These are phyloP conservation scores for Elsinoe australis DNA, from an alignment of 2,329 filamentous ascomycete genomes.

Conservation along the genomic window DNA sequence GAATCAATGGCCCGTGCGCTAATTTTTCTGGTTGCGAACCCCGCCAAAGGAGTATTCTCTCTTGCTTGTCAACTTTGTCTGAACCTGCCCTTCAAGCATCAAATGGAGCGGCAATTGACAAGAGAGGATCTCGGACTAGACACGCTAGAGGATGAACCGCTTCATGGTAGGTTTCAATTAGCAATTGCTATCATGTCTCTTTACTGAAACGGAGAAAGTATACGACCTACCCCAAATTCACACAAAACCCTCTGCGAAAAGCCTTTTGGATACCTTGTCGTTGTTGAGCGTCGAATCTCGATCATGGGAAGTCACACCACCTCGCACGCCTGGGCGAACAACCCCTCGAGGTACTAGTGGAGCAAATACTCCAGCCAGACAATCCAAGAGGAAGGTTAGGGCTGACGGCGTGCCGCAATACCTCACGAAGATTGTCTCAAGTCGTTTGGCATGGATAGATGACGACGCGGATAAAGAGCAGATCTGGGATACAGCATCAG, in stretches of 20 bases:
- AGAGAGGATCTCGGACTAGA: slow-evolving; percentile 20
- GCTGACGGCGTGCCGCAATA: slow-evolving; percentile 53
- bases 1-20: slow-evolving; percentile 16
- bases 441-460: slow-evolving; percentile 59
- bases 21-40: slow-evolving; percentile 7
- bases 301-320: slow-evolving; percentile 54
- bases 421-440: slow-evolving; percentile 61
- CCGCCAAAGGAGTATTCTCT: not conserved
- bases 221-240: slow-evolving; percentile 77
- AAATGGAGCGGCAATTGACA: slow-evolving; percentile 11
- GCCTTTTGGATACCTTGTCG: slow-evolving; percentile 58
- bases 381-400: slow-evolving; percentile 36
- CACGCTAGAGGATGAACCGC: slow-evolving; percentile 25
- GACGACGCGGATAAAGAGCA: slow-evolving; percentile 58
- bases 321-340: slow-evolving; percentile 18
- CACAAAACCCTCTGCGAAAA: slow-evolving; percentile 59
- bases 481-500: slow-evolving; percentile 72
- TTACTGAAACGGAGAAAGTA: no score
- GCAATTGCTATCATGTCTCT: no score
- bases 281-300: slow-evolving; percentile 59
- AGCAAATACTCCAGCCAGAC: slow-evolving; percentile 22
- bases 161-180: no score
- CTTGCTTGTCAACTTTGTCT: not conserved
- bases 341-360: slow-evolving; percentile 24
- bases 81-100: not conserved